phyloP scores from a whole-genome alignment of 257 asterid species.

The Solanum chiquidenum region DNA sequence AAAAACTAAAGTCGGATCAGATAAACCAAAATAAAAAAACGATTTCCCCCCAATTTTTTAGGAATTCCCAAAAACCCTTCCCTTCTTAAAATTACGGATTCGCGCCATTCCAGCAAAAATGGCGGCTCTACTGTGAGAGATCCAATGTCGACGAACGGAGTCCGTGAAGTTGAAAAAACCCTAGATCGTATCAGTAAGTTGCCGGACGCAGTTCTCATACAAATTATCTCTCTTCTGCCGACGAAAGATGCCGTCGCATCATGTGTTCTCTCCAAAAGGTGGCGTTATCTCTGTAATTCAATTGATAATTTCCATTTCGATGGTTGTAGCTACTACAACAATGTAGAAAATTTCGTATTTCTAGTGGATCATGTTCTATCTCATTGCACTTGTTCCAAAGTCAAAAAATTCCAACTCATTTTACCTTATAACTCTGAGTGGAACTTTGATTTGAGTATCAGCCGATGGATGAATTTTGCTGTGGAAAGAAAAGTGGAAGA shows the following conservation, averaged over 20 bases:
- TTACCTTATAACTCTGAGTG: not conserved
- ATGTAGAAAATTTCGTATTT: not conserved
- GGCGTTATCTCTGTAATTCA: not conserved
- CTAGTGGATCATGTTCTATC: not conserved
- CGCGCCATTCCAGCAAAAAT: not conserved
- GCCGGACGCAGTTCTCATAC: not conserved
- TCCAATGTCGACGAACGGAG: not conserved
- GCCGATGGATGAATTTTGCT: not conserved
- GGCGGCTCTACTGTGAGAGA: not conserved
- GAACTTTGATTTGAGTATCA: not conserved
- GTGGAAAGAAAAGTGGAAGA: not conserved
- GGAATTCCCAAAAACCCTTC: not conserved
- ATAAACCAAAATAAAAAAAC: not conserved
- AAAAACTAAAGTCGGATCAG: not conserved
- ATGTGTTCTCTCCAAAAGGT: not conserved
- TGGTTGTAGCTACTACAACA: not conserved
- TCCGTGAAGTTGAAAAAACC: not conserved
- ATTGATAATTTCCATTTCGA: not conserved
- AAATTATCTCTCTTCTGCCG: not conserved
- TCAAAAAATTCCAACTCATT: not conserved
- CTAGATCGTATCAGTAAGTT: not conserved
- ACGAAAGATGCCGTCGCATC: not conserved
- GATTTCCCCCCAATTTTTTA: not conserved
- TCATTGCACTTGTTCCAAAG: not conserved
- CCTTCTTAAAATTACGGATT: not conserved